Conservation (phyloP, 2,329 filamentous ascomycete species). For the Talaromyces amestolkiae region DNA sequence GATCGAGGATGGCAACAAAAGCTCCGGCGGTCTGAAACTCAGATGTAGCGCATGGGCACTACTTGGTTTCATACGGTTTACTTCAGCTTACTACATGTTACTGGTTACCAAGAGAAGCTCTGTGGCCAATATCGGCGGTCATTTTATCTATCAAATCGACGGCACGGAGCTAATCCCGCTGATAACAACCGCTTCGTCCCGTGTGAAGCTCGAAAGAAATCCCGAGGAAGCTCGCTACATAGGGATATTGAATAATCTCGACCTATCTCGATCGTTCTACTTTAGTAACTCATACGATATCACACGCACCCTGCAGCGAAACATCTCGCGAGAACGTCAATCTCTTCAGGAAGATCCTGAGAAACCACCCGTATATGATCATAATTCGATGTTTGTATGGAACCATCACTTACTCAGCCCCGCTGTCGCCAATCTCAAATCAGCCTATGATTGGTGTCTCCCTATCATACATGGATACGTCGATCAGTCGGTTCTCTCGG, state of each 20-base stretch:
- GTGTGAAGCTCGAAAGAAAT: slow-evolving; percentile 76
- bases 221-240: slow-evolving; percentile 88
- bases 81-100: slow-evolving; percentile 94
- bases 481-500: slow-evolving; percentile 78
- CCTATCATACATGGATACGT: slow-evolving; percentile 96
- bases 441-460: slow-evolving; percentile 92
- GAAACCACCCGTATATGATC: slow-evolving; percentile 69
- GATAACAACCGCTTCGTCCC: slow-evolving; percentile 65
- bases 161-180: slow-evolving; percentile 88
- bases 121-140: slow-evolving; percentile 91
- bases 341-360: slow-evolving; percentile 64
- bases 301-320: slow-evolving; percentile 86
- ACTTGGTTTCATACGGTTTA: slow-evolving; percentile 93
- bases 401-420: slow-evolving; percentile 85
- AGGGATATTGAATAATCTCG: slow-evolving; percentile 83
- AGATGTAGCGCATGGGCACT: slow-evolving; percentile 91
- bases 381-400: slow-evolving; percentile 98
- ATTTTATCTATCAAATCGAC: slow-evolving; percentile 94
- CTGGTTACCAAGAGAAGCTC: slow-evolving; percentile 94
- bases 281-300: slow-evolving; percentile 99
- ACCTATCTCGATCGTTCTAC: slow-evolving; percentile 89
- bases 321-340: slow-evolving; percentile 76
- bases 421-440: slow-evolving; percentile 65
- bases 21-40: slow-evolving; percentile 82
- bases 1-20: slow-evolving; percentile 92